Conservation (phyloP, 176 grass and related monocot species). For the Rhynchospora breviuscula region DNA sequence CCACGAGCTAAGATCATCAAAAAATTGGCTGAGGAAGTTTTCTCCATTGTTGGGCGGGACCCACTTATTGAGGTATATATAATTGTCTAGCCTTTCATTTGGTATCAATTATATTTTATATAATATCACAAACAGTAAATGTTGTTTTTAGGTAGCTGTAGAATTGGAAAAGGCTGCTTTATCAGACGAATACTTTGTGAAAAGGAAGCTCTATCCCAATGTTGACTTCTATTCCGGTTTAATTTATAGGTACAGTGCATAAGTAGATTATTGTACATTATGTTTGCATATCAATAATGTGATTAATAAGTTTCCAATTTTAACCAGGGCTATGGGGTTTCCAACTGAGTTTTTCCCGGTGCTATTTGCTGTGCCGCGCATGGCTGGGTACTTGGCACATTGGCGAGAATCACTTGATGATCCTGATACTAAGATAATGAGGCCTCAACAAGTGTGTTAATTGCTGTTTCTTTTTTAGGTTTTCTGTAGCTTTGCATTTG, state of each 20-base stretch:
- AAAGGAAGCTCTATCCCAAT: conserved; percentile 97
- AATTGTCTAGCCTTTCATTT: background rate
- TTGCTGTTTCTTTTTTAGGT: background rate
- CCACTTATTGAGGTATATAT: conserved; percentile 23
- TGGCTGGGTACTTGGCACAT: conserved; percentile 90
- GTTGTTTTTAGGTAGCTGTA: conserved; percentile 61
- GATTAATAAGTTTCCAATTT: conserved; percentile 12
- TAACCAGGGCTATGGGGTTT: conserved; percentile 92
- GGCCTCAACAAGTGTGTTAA: conserved; percentile 79
- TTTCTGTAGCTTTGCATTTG: background rate
- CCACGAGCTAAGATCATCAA: conserved; percentile 91
- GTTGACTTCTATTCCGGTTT: conserved; percentile 98
- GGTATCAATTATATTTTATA: background rate
- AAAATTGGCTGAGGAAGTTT: conserved; percentile 91
- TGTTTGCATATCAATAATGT: background rate
- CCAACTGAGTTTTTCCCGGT: conserved; percentile 94
- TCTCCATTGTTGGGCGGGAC: conserved; percentile 86
- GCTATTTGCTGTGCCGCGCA: conserved; percentile 86
- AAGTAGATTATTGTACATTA: background rate
- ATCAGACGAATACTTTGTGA: conserved; percentile 88
- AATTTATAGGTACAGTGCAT: conserved; percentile 71
- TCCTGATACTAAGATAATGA: conserved; percentile 93
- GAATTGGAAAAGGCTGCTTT: conserved; percentile 92
- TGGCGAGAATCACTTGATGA: conserved; percentile 97
- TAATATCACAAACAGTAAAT: background rate